phyloP scores from a whole-genome alignment of 768 basidiomycete species.

The Cystofilobasidium ferigula region DNA sequence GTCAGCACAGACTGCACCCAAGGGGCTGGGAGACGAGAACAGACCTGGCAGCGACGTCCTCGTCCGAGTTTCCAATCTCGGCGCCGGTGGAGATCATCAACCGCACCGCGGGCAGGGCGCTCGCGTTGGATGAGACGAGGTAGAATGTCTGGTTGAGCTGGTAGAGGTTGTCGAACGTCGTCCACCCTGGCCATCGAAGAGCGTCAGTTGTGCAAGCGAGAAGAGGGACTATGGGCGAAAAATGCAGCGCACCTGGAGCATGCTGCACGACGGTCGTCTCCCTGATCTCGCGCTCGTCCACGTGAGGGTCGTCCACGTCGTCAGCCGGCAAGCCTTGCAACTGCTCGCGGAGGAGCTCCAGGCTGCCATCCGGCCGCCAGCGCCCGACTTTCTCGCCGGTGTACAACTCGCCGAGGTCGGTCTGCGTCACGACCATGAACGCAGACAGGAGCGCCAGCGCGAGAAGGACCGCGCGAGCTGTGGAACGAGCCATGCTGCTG shows the following conservation, averaged over 20 bases:
- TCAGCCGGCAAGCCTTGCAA: slow-evolving; percentile 2
- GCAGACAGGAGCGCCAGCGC: slow-evolving; percentile 51
- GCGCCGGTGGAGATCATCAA: slow-evolving; percentile 62
- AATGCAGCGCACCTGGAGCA: slow-evolving; percentile 54
- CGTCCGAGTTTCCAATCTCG: slow-evolving; percentile 50
- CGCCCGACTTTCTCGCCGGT: slow-evolving; percentile 16
- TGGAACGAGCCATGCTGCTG: slow-evolving; percentile 14
- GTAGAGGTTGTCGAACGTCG: slow-evolving; percentile 73
- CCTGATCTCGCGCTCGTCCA: background rate
- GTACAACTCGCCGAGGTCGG: slow-evolving; percentile 48
- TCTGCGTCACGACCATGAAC: slow-evolving; percentile 59
- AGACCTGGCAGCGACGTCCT: slow-evolving; percentile 43
- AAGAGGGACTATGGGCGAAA: background rate
- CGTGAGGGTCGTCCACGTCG: slow-evolving; percentile 23
- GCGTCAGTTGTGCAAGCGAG: background rate
- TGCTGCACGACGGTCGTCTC: slow-evolving; percentile 60
- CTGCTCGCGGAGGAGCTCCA: background rate
- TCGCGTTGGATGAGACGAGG: slow-evolving; percentile 64
- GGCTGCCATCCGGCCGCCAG: slow-evolving; percentile 4
- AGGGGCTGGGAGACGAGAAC: slow-evolving; percentile 12
- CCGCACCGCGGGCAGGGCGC: slow-evolving; percentile 52
- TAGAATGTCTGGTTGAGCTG: slow-evolving; percentile 69
- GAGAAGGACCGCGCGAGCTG: background rate
- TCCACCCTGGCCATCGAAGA: slow-evolving; percentile 57
- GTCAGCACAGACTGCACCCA: background rate